Base-by-base conservation (phyloP, 2,329 filamentous ascomycete species). In the Trichophyton simii region DNA sequence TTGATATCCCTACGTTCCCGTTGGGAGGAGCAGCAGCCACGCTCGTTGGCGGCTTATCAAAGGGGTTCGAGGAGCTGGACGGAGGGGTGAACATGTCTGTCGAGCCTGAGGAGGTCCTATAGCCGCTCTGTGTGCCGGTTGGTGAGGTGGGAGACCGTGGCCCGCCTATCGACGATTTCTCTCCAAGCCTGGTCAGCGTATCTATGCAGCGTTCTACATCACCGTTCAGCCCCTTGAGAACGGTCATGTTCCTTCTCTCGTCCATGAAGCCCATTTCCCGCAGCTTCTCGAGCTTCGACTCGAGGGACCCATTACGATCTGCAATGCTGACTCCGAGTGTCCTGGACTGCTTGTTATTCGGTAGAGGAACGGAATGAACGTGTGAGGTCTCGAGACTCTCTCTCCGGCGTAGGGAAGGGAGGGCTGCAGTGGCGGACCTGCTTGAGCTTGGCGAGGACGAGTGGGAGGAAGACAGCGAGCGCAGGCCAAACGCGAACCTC, bases 231-330 rank as follows among this genome's bases (percentile, higher is more conserved):
- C 88, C 87, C 71, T 91, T 91, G 18, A 99, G 77, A 28, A 96
- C 85, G 59, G 87, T 84, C 3, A 84, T 80, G 69, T 96, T 97
- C 63, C 88, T 84, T 67, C 87, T 88, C 48, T 87, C 85, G 70
- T 99, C 91, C 3, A 78, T 79, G 68, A 99, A 99, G 0, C 94
- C 94, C 91, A 97, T 95, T 61, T 96, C 91, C 61, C 85, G 83
- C 62, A 99, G 76, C 59, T 84, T 85, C 2, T 80, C 79, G 71
- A 97, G 75, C 72, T 97, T 97, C 58, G 82, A 80, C 50, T 95
- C 89, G 60, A 86, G 80, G 67, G 67, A 78, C 63, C 60, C 74
- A 68, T 62, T 69, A 44, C 73, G 77, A 63, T 78, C 76, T 31
- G 71, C 82, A 28, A 94, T 78, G 55, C 83, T 85, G 9, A 85